phyloP scores from a whole-genome alignment of 192 early-diverging fungal genomes.

The Coemansia asiatica region DNA sequence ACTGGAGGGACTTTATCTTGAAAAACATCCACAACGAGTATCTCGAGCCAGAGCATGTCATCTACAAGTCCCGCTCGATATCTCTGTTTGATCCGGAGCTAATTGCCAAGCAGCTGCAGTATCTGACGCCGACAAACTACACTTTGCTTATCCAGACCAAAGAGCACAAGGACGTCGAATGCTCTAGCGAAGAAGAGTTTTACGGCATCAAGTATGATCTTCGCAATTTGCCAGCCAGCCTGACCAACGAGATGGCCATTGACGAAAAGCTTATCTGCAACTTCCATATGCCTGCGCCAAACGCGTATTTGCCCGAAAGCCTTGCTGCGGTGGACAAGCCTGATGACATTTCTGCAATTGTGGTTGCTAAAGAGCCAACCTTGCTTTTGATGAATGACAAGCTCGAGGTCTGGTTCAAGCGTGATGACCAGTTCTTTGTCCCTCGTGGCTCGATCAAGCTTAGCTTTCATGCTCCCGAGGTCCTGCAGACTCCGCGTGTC shows the following conservation, averaged over 20 bases:
- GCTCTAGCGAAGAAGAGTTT: constrained; percentile 60
- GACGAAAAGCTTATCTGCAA: constrained; percentile 37
- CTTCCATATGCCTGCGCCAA: constrained; percentile 62
- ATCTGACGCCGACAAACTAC: constrained; percentile 59
- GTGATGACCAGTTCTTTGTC: constrained; percentile 2
- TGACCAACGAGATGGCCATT: constrained; percentile 13
- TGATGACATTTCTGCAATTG: neutral
- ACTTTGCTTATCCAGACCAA: constrained; percentile 35
- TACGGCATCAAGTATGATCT: constrained; percentile 78
- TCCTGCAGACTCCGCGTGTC: neutral
- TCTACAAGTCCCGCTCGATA: constrained; percentile 66
- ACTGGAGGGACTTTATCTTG: constrained; percentile 62
- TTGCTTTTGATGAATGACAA: neutral
- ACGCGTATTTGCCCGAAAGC: constrained; percentile 75
- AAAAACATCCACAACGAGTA: constrained; percentile 69
- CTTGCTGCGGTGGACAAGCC: constrained; percentile 33
- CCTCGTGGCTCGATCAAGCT: neutral
- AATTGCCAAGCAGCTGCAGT: constrained; percentile 61
- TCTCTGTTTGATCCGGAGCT: constrained; percentile 59
- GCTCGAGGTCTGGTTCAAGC: constrained; percentile 7
- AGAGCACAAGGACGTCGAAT: constrained; percentile 20
- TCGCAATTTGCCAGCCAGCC: constrained; percentile 39
- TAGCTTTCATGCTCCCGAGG: neutral
- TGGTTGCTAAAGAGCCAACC: neutral
- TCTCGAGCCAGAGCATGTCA: constrained; percentile 58